Evolutionary conservation across 2,329 filamentous ascomycete species (phyloP).

Genomic region (Cladobotryum protrusum): DNA sequence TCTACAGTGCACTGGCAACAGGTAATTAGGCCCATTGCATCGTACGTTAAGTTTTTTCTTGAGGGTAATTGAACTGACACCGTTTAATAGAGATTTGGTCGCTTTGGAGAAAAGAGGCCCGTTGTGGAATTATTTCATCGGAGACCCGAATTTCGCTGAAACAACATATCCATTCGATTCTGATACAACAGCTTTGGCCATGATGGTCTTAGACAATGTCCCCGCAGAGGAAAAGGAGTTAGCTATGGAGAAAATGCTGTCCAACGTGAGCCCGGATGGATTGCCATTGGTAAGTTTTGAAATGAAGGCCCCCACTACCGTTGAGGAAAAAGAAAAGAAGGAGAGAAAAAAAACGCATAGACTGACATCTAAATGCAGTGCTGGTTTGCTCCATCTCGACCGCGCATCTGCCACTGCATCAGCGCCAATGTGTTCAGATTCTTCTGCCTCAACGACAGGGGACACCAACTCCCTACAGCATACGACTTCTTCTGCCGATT

Average conservation of each 20-base stretch:
- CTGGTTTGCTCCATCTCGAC: neutral
- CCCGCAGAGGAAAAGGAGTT: slow-evolving; percentile 1
- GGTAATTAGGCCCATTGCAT: neutral
- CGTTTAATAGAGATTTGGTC: slow-evolving; percentile 1
- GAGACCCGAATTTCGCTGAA: neutral
- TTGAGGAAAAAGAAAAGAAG: neutral
- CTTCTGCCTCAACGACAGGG: slow-evolving; percentile 6
- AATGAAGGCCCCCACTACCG: neutral
- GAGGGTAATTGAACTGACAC: neutral
- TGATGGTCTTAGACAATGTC: neutral
- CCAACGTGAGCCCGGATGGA: slow-evolving; percentile 1
- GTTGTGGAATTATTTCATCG: slow-evolving; percentile 7
- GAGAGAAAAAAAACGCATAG: neutral
- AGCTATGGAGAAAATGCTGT: slow-evolving; percentile 3
- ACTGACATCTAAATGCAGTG: neutral
- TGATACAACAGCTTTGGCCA: slow-evolving; percentile 8
- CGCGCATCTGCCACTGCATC: slow-evolving; percentile 4
- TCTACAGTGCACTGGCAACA: neutral
- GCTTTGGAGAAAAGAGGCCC: neutral
- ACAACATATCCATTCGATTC: slow-evolving; percentile 3
- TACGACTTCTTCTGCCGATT: slow-evolving; percentile 4
- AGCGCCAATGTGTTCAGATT: slow-evolving; percentile 7
- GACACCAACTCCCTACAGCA: neutral
- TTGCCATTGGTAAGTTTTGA: slow-evolving; percentile 6
- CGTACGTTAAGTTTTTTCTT: neutral